phyloP scores from a whole-genome alignment of 352 stramenopile genomes.

The Thraustotheca clavata region DNA sequence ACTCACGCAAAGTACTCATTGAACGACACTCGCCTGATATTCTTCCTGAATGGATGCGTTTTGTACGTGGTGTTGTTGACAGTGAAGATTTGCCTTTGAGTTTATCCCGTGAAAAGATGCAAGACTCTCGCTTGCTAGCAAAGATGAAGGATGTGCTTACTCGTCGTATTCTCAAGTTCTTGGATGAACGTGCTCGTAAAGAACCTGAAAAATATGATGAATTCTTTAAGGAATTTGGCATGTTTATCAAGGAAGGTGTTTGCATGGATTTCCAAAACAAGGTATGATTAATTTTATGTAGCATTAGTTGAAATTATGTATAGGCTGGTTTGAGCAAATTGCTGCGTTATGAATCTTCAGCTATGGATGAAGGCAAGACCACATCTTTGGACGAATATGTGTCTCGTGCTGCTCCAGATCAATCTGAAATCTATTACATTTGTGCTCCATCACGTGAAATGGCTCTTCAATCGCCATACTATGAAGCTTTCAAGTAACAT shows the following conservation, averaged over 20 bases:
- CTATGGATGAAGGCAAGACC: conserved; percentile 84
- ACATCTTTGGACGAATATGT: conserved; percentile 99
- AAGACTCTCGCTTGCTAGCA: conserved; percentile 94
- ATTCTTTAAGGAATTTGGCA: conserved; percentile 97
- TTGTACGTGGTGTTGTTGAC: conserved; percentile 88
- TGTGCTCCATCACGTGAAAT: conserved; percentile 92
- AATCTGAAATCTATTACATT: conserved; percentile 99
- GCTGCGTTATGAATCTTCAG: conserved; percentile 97
- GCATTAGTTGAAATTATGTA: not conserved
- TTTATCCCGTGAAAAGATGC: conserved; percentile 98
- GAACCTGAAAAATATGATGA: conserved; percentile 94
- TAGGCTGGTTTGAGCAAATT: conserved; percentile 92
- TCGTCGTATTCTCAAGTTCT: conserved; percentile 83
- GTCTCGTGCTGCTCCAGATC: conserved; percentile 88
- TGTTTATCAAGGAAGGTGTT: conserved; percentile 98
- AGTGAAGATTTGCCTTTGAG: conserved; percentile 98
- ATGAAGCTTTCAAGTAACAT: conserved; percentile 97
- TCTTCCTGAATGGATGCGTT: conserved; percentile 96
- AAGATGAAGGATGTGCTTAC: conserved; percentile 97
- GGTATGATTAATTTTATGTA: not conserved
- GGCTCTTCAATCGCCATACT: conserved; percentile 96
- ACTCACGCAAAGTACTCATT: conserved; percentile 99
- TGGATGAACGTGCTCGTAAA: conserved; percentile 82
- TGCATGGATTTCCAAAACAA: conserved; percentile 91
- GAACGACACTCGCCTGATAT: conserved; percentile 96